Base-by-base conservation (phyloP, 169 alveolate species). In the Theileria parva region DNA sequence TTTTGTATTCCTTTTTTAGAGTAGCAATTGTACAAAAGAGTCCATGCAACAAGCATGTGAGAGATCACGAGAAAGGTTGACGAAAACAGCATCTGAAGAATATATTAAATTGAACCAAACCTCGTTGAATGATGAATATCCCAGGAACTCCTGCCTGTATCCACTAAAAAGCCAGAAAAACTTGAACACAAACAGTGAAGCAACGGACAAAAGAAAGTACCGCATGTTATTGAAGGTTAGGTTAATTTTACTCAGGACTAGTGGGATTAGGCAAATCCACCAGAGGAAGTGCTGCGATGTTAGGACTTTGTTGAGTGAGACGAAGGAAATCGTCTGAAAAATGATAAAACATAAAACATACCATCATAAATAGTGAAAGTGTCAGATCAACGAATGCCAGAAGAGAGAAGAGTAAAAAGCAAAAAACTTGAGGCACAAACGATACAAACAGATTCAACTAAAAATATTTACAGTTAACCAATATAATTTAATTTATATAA, bases 241-340 rank as follows among this genome's bases (percentile, higher is more conserved):
- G 25, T 39, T 2, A 6, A 64, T 23, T 74, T 84, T 77, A 19
- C 68, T 11, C 15, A 77, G 19, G 39, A 71, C 90, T 19, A 84
- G 77, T 8, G 90, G 90, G 28, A 84, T 59, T 37, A 84, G 81
- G 73, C 74, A 64, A 65, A 84, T 84, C 90, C 90, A 84, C 90
- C 90, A 84, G 30, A 84, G 80, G 74, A 67, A 72, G 65, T 84
- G 77, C 60, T 84, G 90, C 64, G 85, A 84, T 4, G 90, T 84
- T 72, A 68, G 32, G 27, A 84, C 90, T 76, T 84, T 84, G 65
- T 84, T 84, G 25, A 84, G 67, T n/a, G 90, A 15, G 21, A 84
- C 86, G 37, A 84, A 84, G 37, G 86, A 77, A 11, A 84, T 21
- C 34, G 90, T 77, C 90, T 84, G 72, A 25, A 39, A 55, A 11